Percentiles rank a stretch among this genome's conserved stretches.
Evolutionary conservation across 2,329 filamentous ascomycete species (phyloP).

Genomic region (Cercospora sojina): DNA sequence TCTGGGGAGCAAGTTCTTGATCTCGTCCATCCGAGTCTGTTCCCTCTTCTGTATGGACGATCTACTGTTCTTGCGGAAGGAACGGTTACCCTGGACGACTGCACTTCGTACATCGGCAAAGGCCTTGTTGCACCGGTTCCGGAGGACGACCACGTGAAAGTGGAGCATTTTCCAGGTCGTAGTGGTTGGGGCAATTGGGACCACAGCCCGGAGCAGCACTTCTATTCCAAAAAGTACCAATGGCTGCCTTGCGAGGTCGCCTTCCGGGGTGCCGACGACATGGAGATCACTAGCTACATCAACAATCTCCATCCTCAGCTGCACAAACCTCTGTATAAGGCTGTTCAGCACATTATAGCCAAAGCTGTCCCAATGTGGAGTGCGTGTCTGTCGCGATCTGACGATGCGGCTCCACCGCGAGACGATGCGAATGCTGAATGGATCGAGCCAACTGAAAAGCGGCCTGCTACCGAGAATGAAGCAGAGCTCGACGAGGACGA

Average conservation of each 20-base stretch:
- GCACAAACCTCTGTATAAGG: conserved; percentile 28
- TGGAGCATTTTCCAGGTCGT: conserved; percentile 6
- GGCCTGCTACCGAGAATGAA: conserved; percentile 6
- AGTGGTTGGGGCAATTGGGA: not conserved
- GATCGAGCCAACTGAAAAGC: conserved; percentile 13
- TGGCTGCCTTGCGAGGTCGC: conserved; percentile 35
- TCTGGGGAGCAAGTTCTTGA: conserved; percentile 59
- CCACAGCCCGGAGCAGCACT: not conserved
- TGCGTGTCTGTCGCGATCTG: conserved; percentile 17
- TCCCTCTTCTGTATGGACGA: conserved; percentile 57
- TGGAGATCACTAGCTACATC: conserved; percentile 34
- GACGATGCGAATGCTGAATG: conserved; percentile 13
- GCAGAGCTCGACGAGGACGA: conserved; percentile 17
- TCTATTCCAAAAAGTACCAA: conserved; percentile 31
- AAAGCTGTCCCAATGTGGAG: conserved; percentile 35
- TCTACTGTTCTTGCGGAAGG: conserved; percentile 44
- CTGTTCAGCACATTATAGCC: conserved; percentile 31
- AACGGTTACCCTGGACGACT: conserved; percentile 35
- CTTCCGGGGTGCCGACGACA: conserved; percentile 16
- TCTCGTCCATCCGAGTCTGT: conserved; percentile 64
- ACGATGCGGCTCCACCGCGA: not conserved
- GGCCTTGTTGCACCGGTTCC: conserved; percentile 32
- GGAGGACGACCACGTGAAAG: conserved; percentile 9
- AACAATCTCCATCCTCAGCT: conserved; percentile 35
- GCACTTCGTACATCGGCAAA: conserved; percentile 35